Conservation (phyloP, 1,139 yeast species). For the Citeromyces hawaiiensis region DNA sequence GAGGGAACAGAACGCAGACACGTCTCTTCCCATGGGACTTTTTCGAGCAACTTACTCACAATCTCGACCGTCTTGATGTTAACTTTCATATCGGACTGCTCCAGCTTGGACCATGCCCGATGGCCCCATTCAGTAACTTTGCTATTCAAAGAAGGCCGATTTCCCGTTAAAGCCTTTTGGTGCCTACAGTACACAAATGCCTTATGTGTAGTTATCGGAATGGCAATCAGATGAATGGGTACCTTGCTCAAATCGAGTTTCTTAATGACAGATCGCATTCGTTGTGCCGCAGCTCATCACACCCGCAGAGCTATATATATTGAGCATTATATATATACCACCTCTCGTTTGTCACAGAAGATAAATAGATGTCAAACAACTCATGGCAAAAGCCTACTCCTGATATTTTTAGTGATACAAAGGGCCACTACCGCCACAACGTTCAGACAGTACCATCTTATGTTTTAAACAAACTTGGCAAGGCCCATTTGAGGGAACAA, state of each 20-base stretch:
- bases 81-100: slow-evolving; percentile 21
- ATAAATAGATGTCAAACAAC: not conserved
- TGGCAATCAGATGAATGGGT: slow-evolving; percentile 35
- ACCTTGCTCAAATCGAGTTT: slow-evolving; percentile 6
- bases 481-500: slow-evolving; percentile 18
- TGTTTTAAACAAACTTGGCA: slow-evolving; percentile 40
- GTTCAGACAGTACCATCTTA: slow-evolving; percentile 35
- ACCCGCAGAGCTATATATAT: too few species aligned
- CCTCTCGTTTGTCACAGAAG: not conserved
- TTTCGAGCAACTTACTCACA: slow-evolving; percentile 23
- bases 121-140: slow-evolving; percentile 24
- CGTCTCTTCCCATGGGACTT: slow-evolving; percentile 39
- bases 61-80: slow-evolving; percentile 26
- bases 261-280: too few species aligned
- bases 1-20: slow-evolving; percentile 40
- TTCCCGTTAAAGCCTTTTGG: slow-evolving; percentile 17
- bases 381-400: slow-evolving; percentile 4
- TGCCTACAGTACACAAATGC: slow-evolving; percentile 52
- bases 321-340: not conserved
- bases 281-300: too few species aligned
- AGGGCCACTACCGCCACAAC: slow-evolving; percentile 16
- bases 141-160: slow-evolving; percentile 23
- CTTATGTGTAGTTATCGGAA: slow-evolving; percentile 46
- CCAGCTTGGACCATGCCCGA: slow-evolving; percentile 32
- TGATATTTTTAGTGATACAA: slow-evolving; percentile 9